Conservation (phyloP, 2,329 filamentous ascomycete species). For the Colletotrichum limetticola region DNA sequence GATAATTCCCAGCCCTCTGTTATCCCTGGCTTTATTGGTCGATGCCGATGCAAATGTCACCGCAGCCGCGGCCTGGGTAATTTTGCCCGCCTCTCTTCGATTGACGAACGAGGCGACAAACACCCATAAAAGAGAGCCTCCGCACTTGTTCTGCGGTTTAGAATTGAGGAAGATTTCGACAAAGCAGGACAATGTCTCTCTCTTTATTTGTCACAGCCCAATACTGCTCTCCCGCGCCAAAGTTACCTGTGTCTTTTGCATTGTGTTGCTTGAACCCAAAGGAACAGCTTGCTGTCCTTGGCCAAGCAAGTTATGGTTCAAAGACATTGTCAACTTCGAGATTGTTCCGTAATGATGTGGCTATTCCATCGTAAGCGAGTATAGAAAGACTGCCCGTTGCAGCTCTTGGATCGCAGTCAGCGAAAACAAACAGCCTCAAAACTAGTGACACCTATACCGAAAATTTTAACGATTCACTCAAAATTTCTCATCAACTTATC, state of each 20-base stretch:
- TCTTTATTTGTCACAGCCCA: background rate
- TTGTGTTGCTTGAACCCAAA: background rate
- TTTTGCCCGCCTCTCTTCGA: too few species aligned
- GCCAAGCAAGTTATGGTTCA: background rate
- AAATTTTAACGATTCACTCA: background rate
- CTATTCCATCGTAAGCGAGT: background rate
- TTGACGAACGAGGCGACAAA: background rate
- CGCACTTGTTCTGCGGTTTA: background rate
- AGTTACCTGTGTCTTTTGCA: background rate
- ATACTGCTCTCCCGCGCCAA: background rate
- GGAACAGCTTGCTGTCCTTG: background rate
- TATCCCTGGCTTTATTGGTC: background rate
- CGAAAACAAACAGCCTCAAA: background rate
- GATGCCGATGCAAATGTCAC: background rate
- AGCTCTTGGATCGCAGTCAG: background rate
- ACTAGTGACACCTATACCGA: background rate
- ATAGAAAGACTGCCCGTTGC: background rate
- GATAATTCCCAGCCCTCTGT: background rate
- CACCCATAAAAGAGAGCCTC: background rate
- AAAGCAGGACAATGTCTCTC: background rate
- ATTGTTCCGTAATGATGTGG: background rate
- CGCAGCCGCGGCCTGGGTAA: background rate
- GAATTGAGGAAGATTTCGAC: background rate
- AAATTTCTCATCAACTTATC: background rate
- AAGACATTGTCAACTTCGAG: constrained; percentile 1